Conservation (phyloP, 2,329 filamentous ascomycete species). For the Pseudogymnoascus sp. region DNA sequence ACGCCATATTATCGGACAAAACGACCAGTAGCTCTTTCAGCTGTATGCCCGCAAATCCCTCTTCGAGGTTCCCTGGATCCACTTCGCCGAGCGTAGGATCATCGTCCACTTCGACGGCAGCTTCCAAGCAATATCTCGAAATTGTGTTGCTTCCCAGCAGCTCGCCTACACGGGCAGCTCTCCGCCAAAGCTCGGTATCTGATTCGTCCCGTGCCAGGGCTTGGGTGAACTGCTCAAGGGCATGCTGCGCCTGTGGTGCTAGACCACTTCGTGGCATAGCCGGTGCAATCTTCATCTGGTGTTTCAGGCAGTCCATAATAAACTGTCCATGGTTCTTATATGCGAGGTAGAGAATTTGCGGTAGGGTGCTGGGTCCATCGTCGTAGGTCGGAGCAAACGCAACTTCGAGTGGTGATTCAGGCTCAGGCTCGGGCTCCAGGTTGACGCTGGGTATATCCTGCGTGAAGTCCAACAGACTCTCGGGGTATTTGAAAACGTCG, state of each 20-base stretch:
- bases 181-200: slow-evolving; percentile 59
- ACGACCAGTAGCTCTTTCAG: slow-evolving; percentile 47
- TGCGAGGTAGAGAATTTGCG: slow-evolving; percentile 84
- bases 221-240: slow-evolving; percentile 48
- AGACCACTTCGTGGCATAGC: slow-evolving; percentile 25
- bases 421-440: slow-evolving; percentile 39
- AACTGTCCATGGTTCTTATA: slow-evolving; percentile 97
- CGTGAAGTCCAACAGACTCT: slow-evolving; percentile 68
- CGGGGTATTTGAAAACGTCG: slow-evolving; percentile 88
- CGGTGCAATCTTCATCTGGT: slow-evolving; percentile 37
- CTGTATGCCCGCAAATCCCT: slow-evolving; percentile 55
- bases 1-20: slow-evolving; percentile 46
- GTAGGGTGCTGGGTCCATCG: slow-evolving; percentile 72
- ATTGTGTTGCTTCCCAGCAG: slow-evolving; percentile 50
- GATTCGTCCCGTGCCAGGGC: slow-evolving; percentile 59
- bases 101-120: slow-evolving; percentile 59
- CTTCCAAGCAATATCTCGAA: slow-evolving; percentile 55
- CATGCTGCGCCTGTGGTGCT: slow-evolving; percentile 29
- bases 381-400: slow-evolving; percentile 52
- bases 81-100: slow-evolving; percentile 56
- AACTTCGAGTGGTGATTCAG: slow-evolving; percentile 41
- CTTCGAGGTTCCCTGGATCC: slow-evolving; percentile 54
- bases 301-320: slow-evolving; percentile 64
- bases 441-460: slow-evolving; percentile 38
- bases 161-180: slow-evolving; percentile 48